A percentile compares a stretch with the other conserved stretches of the same genome.
Evolutionary conservation across 805 yeast genomes (phyloP).

Genomic region (Nakazawaea anatomiae): DNA sequence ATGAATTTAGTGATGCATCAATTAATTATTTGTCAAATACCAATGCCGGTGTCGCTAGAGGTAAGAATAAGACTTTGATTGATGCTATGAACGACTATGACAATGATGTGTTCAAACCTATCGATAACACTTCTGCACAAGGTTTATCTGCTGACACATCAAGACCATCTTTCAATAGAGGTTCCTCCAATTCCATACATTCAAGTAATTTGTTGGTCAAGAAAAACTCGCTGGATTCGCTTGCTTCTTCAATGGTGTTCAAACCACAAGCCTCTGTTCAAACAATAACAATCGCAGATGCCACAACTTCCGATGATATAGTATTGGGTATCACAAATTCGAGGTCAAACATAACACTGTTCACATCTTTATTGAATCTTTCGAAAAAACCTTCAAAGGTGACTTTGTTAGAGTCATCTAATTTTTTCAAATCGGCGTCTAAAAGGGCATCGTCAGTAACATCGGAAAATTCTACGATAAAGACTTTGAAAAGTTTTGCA

Average conservation of each 20-base stretch:
- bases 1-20: conserved; percentile 66
- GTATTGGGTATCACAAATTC: conserved; percentile 28
- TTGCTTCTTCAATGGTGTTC: background rate
- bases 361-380: conserved; percentile 30
- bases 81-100: conserved; percentile 72
- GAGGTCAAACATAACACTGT: conserved; percentile 30
- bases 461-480: background rate
- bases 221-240: background rate
- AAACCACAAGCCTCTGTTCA: background rate
- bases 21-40: conserved; percentile 47
- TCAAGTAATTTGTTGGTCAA: background rate
- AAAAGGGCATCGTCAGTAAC: background rate
- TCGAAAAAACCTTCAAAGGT: conserved; percentile 16
- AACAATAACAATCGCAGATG: conserved; percentile 17
- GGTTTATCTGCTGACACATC: background rate
- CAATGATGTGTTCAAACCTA: conserved; percentile 36
- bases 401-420: background rate
- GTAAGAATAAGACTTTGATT: conserved; percentile 33
- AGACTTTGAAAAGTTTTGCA: conserved; percentile 1
- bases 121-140: background rate
- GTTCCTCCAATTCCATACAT: background rate
- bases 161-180: background rate
- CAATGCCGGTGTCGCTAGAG: conserved; percentile 14
- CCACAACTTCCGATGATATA: conserved; percentile 26
- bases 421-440: background rate